A percentile compares a stretch with the other conserved stretches of the same genome.
These are phyloP conservation scores for Diutina ranongensis DNA, from an alignment of 1,139 yeast genomes.

Conservation along the genomic window DNA sequence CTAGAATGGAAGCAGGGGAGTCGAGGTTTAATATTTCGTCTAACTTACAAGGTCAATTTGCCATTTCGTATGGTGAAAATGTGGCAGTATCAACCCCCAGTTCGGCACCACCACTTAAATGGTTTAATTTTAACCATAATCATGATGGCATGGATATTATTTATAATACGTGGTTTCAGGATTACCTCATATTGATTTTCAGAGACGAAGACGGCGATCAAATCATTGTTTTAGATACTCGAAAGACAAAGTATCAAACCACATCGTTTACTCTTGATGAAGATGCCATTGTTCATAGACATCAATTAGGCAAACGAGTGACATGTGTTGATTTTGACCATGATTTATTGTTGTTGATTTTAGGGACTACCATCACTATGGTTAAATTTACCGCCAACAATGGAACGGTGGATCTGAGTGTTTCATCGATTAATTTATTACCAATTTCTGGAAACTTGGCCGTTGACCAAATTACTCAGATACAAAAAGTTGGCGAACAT, in stretches of 20 bases:
- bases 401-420: neutral
- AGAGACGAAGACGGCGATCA: neutral
- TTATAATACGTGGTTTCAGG: neutral
- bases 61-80: neutral
- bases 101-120: neutral
- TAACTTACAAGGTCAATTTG: neutral
- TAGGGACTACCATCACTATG: slow-evolving; percentile 9
- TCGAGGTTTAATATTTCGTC: neutral
- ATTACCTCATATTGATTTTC: neutral
- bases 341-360: neutral
- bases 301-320: neutral
- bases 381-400: slow-evolving; percentile 15
- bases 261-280: neutral
- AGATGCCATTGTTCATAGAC: neutral
- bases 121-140: neutral
- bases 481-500: slow-evolving; percentile 21
- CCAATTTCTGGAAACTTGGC: slow-evolving; percentile 19
- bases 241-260: neutral
- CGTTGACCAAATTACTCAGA: slow-evolving; percentile 16
- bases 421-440: slow-evolving; percentile 17
- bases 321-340: neutral
- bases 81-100: neutral
- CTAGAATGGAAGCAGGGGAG: neutral
- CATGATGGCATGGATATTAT: neutral
- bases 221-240: neutral